Evolutionary conservation across 1,139 yeast species (phyloP), one percentile per base, ranked within the genome.

Genomic region (Lodderomyces beijingensis): DNA sequence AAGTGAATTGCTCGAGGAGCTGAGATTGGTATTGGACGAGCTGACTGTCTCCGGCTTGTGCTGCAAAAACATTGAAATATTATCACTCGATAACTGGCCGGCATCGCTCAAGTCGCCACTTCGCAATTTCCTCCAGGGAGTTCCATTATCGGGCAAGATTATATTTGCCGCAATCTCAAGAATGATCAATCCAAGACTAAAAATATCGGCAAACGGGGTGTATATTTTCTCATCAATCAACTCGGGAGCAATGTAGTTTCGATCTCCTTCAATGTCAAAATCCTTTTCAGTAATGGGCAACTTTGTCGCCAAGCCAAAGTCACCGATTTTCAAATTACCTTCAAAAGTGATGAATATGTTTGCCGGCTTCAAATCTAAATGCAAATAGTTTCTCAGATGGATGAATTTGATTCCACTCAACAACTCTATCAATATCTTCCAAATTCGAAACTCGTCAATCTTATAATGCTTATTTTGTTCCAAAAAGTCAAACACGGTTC

Each of bases 211-310:
- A 39, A 91, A 89, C 45, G 85, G 88, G 32, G 88, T 89, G 51
- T 91, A 91, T 34, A 75, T 71, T 50, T 87, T 88, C 36, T 75
- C 79, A 27, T 89, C 78, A 37, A 91, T 79, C 24, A 91, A 79
- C 55, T 91, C 99, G 1, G 98, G 98, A 0, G 99, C 98, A 59
- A 91, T 91, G 57, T 91, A 91, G 56, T 91, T 96, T 31, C 98
- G 70, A 55, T 93, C 98, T 21, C 98, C 98, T 59, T 93, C 98
- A 44, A 95, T 74, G 56, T 91, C 98, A 50, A 87, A 74, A 43
- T 68, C 78, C 37, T 62, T 69, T 36, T 70, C 76, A 12, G 72
- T 57, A 18, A 72, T 66, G 3, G 81, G 80, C 55, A 78, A 51
- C 59, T 74, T 51, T 53, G 68, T 70, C 16, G 65, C 75, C 43